Conservation (phyloP, 1,284 basidiomycete species). For the Coniophora puteana region DNA sequence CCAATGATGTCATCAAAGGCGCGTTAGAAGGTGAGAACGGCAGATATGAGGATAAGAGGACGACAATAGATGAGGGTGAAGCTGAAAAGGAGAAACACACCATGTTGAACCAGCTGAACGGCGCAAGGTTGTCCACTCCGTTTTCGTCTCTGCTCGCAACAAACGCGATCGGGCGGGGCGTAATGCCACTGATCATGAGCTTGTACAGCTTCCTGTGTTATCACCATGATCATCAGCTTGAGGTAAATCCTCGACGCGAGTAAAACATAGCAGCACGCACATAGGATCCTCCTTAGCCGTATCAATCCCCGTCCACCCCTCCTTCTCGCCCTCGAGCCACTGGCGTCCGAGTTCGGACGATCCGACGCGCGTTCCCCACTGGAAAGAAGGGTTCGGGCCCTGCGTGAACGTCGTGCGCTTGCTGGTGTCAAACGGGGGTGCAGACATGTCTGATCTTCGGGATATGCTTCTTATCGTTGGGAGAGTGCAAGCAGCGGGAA, state of each 20-base stretch:
- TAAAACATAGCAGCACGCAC: constrained; percentile 28
- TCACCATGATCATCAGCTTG: not conserved
- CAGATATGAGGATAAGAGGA: not conserved
- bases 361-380: constrained; percentile 48
- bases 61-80: not conserved
- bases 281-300: constrained; percentile 40
- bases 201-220: constrained; percentile 35
- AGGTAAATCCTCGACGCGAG: not conserved
- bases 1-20: too few relatives aligned
- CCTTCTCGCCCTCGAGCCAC: constrained; percentile 49
- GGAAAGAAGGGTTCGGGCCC: constrained; percentile 56
- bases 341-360: constrained; percentile 42
- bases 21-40: too few relatives aligned
- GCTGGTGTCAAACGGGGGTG: constrained; percentile 18
- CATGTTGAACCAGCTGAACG: constrained; percentile 53
- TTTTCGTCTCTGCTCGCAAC: constrained; percentile 53
- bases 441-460: constrained; percentile 18
- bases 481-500: too few relatives aligned
- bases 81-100: constrained; percentile 9
- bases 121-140: constrained; percentile 58
- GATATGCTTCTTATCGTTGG: too few relatives aligned
- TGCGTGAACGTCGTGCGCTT: constrained; percentile 32
- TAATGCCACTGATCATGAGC: constrained; percentile 56
- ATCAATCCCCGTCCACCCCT: constrained; percentile 56
- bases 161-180: constrained; percentile 68